Base-by-base conservation (phyloP, 208 protist species). In the Trypanosoma brucei region DNA sequence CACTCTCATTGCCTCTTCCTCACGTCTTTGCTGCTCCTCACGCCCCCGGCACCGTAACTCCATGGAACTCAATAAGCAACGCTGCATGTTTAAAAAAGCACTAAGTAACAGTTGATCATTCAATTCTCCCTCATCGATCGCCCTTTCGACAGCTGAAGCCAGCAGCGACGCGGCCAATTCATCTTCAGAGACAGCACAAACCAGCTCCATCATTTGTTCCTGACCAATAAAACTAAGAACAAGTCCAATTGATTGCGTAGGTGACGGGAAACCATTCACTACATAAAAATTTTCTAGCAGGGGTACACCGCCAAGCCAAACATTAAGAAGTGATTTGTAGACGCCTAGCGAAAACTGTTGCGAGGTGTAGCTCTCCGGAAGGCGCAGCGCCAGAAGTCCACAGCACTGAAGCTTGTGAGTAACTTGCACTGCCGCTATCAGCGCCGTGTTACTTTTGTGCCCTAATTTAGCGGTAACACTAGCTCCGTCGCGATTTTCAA, bases 361-460 rank as follows among this genome's bases (percentile, higher is more conserved):
- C 13, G 13, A 4, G 22, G 39, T 14, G 33, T 34, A 60, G 34
- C 33, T 38, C 14, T 61, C n/a, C 31, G 66, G 58, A 57, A 72
- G 61, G 5, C 45, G 36, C 30, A 56, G 54, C 30, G 55, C 59
- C 38, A 72, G n/a, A 42, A 59, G 7, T 42, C 59, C 49, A 40
- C 38, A 55, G 46, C 51, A 60, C 53, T 72, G 53, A 22, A 72
- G 36, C 55, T 36, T 42, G 34, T 60, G 58, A 39, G 66, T 72
- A 2, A 34, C 48, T 9, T 55, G n/a, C 22, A 61, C 38, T 42
- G 66, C 66, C n/a, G 30, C 11, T 22, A 65, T n/a, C 54, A 72
- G 11, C 11, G 55, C 52, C 3, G 35, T 30, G 8, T 34, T 36
- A 31, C 39, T 57, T 30, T 55, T 72, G 37, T 54, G 49, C 30